Percentiles rank a stretch among this genome's conserved stretches.
phyloP scores from a whole-genome alignment of 2,329 filamentous ascomycete genomes.

The Teratosphaeria viscida region DNA sequence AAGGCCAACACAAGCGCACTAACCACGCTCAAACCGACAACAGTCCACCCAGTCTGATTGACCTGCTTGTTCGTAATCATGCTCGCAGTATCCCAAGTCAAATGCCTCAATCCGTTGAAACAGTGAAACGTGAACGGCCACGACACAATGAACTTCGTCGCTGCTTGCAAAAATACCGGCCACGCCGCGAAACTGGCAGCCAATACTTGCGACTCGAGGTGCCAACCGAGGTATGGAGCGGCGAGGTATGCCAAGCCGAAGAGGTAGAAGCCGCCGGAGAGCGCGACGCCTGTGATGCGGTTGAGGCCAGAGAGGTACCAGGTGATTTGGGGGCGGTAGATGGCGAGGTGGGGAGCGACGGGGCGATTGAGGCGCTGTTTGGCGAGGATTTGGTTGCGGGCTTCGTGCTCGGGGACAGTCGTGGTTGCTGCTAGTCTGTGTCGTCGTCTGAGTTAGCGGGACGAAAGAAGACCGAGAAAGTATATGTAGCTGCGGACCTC shows the following conservation, averaged over 20 bases:
- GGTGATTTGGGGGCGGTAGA: slow-evolving; percentile 81
- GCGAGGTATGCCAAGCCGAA: slow-evolving; percentile 74
- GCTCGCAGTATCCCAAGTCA: slow-evolving; percentile 57
- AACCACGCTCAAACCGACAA: slow-evolving; percentile 46
- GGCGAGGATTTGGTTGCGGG: slow-evolving; percentile 56
- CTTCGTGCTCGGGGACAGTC: slow-evolving; percentile 39
- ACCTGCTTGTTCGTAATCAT: slow-evolving; percentile 55
- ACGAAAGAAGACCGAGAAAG: neutral
- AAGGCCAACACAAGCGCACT: slow-evolving; percentile 38
- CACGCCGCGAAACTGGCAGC: slow-evolving; percentile 55
- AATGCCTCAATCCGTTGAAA: slow-evolving; percentile 61
- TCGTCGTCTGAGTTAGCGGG: slow-evolving; percentile 7
- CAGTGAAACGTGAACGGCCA: slow-evolving; percentile 59
- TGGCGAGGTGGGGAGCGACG: slow-evolving; percentile 70
- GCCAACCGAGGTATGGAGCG: slow-evolving; percentile 63
- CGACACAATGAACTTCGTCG: slow-evolving; percentile 48
- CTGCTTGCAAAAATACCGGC: slow-evolving; percentile 48
- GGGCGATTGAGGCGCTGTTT: slow-evolving; percentile 73
- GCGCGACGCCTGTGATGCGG: slow-evolving; percentile 68
- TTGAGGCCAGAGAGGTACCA: slow-evolving; percentile 68
- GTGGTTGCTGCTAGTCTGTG: slow-evolving; percentile 44
- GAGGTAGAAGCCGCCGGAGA: slow-evolving; percentile 66
- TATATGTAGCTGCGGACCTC: slow-evolving; percentile 31
- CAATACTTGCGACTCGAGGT: slow-evolving; percentile 54
- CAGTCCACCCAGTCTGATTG: slow-evolving; percentile 54